These are phyloP conservation scores for Phytophthora hybrid DNA, from an alignment of 352 stramenopile species.

Conservation along the genomic window DNA sequence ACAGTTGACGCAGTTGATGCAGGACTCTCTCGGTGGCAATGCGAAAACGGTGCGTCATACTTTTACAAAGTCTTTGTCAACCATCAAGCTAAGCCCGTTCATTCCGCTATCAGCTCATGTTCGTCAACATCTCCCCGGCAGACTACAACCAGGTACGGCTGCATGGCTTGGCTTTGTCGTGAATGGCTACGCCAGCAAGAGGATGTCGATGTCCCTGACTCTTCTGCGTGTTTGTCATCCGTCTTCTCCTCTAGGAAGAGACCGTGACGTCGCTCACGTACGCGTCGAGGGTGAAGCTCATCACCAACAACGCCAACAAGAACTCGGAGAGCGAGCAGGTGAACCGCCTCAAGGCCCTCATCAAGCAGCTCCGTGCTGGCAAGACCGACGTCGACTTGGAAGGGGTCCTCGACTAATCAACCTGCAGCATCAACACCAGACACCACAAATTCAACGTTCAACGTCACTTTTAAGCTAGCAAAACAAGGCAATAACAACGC, in stretches of 20 bases:
- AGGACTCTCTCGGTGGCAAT: slow-evolving; percentile 94
- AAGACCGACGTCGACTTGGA: slow-evolving; percentile 79
- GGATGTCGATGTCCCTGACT: background rate
- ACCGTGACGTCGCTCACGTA: slow-evolving; percentile 87
- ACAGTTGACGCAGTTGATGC: slow-evolving; percentile 92
- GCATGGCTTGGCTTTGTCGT: slow-evolving; percentile 42
- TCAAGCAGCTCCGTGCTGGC: slow-evolving; percentile 77
- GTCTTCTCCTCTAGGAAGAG: slow-evolving; percentile 85
- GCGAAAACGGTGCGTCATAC: slow-evolving; percentile 85
- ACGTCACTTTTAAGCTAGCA: slow-evolving; percentile 8
- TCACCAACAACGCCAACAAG: slow-evolving; percentile 91
- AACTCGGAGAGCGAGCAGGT: slow-evolving; percentile 87
- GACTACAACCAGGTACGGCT: slow-evolving; percentile 86
- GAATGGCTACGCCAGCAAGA: slow-evolving; percentile 11
- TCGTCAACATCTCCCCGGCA: slow-evolving; percentile 90
- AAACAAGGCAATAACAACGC: slow-evolving; percentile 23
- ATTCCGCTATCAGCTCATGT: slow-evolving; percentile 78
- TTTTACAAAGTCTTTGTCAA: background rate
- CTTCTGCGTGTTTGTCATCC: background rate
- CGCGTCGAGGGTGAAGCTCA: slow-evolving; percentile 88
- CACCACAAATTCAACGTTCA: background rate
- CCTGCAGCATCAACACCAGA: background rate
- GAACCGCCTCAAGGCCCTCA: slow-evolving; percentile 84
- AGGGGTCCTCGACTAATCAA: slow-evolving; percentile 57
- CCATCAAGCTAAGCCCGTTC: background rate